Base-by-base conservation (phyloP, 1,284 basidiomycete genomes). In the Rhodotorula glutinis region DNA sequence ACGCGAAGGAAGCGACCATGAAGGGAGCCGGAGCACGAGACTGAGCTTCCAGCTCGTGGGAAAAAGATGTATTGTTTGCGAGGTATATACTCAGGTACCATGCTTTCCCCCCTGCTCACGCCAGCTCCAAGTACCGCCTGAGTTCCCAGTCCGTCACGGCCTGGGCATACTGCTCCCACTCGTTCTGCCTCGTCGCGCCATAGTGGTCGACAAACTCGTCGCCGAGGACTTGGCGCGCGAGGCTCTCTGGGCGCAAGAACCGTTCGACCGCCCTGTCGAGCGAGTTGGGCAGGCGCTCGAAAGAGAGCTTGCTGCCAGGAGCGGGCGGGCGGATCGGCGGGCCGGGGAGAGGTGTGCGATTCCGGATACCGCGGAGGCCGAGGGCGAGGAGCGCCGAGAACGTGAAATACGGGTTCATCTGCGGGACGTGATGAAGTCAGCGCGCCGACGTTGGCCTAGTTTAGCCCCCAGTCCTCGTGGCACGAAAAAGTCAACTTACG, bases 141-240 rank as follows among this genome's bases (percentile, higher is more conserved):
- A 72, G 19, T 51, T 76, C 75, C 74, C 74, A 76, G 44, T 74
- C 67, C 41, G 67, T 71, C 27, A 69, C 70, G 3, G 61, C 54
- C 49, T 60, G 41, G 1, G 52, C 38, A 30, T 60, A 73, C 25
- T 67, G 43, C 17, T 67, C 61, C 65, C 65, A 67, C 59, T 73
- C 72, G 57, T 71, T 62, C 55, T 46, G 83, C 74, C 94, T 85
- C 16, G 94, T 97, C 3, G 91, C 93, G 8, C 89, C 92, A 77
- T 86, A 95, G 77, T 98, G 94, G 43, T 97, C 91, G 4, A 98
- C 91, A 75, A 96, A 92, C 46, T 86, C 87, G 75, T 93, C 82
- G 0, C 93, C 93, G 64, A 98, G 86, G 52, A 92, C 83, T 44
- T 72, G 41, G 92, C 76, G 92, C 82, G 0, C 93, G 92, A 65